Conservation (phyloP, 257 asterid genomes). For the Misopates orontium region DNA sequence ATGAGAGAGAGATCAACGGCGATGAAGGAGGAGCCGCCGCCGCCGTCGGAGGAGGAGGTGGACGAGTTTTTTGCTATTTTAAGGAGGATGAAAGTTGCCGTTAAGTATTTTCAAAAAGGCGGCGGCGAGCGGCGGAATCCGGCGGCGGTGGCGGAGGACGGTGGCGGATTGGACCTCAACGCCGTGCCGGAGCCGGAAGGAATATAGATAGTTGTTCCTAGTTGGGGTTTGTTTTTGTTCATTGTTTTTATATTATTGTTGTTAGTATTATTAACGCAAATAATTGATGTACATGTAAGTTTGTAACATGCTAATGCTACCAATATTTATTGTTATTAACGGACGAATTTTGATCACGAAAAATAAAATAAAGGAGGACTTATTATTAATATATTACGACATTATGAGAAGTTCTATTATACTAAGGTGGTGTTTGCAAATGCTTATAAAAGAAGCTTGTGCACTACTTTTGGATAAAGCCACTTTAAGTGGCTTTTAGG, state of each 20-base stretch:
- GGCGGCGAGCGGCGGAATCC: conserved; percentile 1
- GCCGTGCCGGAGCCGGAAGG: conserved; percentile 34
- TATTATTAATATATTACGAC: too few relatives aligned
- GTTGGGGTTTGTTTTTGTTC: not conserved
- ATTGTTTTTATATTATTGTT: not conserved
- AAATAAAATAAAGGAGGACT: too few relatives aligned
- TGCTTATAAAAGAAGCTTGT: too few relatives aligned
- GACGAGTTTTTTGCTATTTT: conserved; percentile 61
- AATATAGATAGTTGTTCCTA: conserved; percentile 4
- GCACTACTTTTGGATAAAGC: too few relatives aligned
- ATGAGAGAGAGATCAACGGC: conserved; percentile 1
- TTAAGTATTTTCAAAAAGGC: conserved; percentile 45
- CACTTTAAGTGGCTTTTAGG: too few relatives aligned
- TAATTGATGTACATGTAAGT: too few relatives aligned
- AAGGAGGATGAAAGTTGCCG: conserved; percentile 49
- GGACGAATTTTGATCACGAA: too few relatives aligned
- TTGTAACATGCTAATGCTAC: too few relatives aligned
- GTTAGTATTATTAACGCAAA: too few relatives aligned
- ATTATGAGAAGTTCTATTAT: too few relatives aligned
- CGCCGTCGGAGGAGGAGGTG: conserved; percentile 57
- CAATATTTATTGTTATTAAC: too few relatives aligned
- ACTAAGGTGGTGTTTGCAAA: too few relatives aligned
- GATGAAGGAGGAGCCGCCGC: conserved; percentile 20
- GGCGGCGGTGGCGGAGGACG: conserved; percentile 10
- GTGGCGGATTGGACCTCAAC: conserved; percentile 37